phyloP scores from a whole-genome alignment of 2,329 filamentous ascomycete species.

The Talaromyces sp. region DNA sequence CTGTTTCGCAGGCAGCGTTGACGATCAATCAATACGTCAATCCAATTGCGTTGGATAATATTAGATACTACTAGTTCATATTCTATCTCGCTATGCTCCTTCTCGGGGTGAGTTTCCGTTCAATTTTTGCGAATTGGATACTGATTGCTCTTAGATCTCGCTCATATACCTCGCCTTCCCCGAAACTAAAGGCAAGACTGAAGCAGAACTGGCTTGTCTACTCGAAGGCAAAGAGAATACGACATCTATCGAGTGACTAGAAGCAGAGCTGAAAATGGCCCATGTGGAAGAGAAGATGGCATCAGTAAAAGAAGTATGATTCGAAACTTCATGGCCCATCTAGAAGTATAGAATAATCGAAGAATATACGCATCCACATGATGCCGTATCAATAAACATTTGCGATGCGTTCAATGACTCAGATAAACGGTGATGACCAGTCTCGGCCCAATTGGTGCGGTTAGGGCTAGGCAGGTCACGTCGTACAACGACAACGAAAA shows the following conservation, averaged over 20 bases:
- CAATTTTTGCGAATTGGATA: neutral
- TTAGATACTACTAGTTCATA: constrained; percentile 53
- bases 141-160: neutral
- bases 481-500: neutral
- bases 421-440: neutral
- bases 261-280: neutral
- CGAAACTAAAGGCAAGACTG: neutral
- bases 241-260: neutral
- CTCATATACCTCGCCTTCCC: neutral
- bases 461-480: neutral
- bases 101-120: neutral
- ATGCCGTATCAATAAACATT: neutral
- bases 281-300: neutral
- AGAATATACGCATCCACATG: neutral
- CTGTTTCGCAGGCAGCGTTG: constrained; percentile 42
- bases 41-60: constrained; percentile 44
- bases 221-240: neutral
- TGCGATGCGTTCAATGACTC: neutral
- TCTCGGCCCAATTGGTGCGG: neutral
- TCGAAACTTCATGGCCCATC: neutral
- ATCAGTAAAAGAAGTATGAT: neutral
- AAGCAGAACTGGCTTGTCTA: neutral
- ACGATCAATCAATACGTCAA: constrained; percentile 47
- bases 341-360: neutral
- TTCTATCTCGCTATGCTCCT: constrained; percentile 1